Evolutionary conservation across 2,329 filamentous ascomycete genomes (phyloP).

Genomic region (Talaromyces islandicus): DNA sequence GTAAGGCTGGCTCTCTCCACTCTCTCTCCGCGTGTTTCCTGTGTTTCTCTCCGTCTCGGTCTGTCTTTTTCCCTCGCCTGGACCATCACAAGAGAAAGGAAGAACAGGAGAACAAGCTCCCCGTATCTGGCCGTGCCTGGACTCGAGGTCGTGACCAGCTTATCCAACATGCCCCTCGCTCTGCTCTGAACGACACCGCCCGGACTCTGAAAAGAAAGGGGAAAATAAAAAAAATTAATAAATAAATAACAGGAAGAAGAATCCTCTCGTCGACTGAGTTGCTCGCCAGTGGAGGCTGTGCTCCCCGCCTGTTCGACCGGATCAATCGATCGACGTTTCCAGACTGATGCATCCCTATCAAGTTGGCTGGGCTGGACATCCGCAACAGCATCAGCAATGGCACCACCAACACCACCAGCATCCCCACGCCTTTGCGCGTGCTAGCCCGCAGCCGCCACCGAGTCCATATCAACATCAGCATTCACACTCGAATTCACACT

Average conservation of each 20-base stretch:
- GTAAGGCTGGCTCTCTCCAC: background rate
- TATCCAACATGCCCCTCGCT: background rate
- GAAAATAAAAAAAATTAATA: too few species aligned
- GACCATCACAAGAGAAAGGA: background rate
- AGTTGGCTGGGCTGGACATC: background rate
- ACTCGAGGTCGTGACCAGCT: background rate
- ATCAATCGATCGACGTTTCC: background rate
- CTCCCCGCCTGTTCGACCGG: background rate
- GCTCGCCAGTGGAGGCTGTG: background rate
- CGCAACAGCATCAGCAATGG: background rate
- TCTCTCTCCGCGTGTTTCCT: background rate
- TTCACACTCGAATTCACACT: background rate
- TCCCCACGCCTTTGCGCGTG: background rate
- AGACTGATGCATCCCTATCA: background rate
- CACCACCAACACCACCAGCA: slow-evolving; percentile 5
- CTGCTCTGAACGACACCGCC: background rate
- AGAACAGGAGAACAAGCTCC: background rate
- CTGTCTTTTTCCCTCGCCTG: background rate
- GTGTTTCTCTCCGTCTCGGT: background rate
- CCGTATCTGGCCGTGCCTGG: background rate
- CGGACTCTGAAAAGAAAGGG: too few species aligned
- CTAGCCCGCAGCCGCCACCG: background rate
- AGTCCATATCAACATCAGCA: background rate
- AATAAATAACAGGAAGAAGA: background rate
- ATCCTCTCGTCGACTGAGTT: background rate